Percentiles rank a stretch among this genome's conserved stretches.
Conservation (phyloP, 2,329 filamentous ascomycete species). For the Beauveria rudraprayagi region DNA sequence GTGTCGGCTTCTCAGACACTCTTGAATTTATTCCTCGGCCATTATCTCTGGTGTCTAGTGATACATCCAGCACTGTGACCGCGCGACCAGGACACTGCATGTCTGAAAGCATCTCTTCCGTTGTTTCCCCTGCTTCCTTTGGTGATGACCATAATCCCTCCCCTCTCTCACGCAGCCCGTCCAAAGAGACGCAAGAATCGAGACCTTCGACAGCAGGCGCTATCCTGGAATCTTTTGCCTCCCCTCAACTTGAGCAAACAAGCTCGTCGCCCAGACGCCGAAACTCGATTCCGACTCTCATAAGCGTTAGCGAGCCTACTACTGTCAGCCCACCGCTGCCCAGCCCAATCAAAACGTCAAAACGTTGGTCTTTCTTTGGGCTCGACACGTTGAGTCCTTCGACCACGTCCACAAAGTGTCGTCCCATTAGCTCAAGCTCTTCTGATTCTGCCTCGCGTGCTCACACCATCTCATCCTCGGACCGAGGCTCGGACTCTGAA, state of each 20-base stretch:
- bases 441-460: constrained; percentile 28
- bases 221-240: constrained; percentile 46
- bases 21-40: constrained; percentile 78
- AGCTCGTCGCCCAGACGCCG: constrained; percentile 39
- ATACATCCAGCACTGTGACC: constrained; percentile 71
- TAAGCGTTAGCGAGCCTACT: constrained; percentile 30
- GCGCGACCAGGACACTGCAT: constrained; percentile 63
- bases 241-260: constrained; percentile 8
- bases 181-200: constrained; percentile 37
- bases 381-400: constrained; percentile 46
- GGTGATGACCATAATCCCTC: constrained; percentile 32
- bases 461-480: constrained; percentile 25
- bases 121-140: constrained; percentile 52
- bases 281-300: constrained; percentile 51
- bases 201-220: constrained; percentile 65
- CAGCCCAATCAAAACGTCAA: constrained; percentile 44
- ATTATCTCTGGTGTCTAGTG: constrained; percentile 74
- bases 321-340: constrained; percentile 30
- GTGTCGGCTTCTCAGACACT: constrained; percentile 77
- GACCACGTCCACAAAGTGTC: constrained; percentile 37
- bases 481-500: constrained; percentile 28
- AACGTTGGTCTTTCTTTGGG: constrained; percentile 55
- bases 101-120: constrained; percentile 72
- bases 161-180: constrained; percentile 30
- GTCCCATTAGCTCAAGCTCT: constrained; percentile 40